Evolutionary conservation across 2,329 filamentous ascomycete species (phyloP).

Genomic region (Penicillium sp.): DNA sequence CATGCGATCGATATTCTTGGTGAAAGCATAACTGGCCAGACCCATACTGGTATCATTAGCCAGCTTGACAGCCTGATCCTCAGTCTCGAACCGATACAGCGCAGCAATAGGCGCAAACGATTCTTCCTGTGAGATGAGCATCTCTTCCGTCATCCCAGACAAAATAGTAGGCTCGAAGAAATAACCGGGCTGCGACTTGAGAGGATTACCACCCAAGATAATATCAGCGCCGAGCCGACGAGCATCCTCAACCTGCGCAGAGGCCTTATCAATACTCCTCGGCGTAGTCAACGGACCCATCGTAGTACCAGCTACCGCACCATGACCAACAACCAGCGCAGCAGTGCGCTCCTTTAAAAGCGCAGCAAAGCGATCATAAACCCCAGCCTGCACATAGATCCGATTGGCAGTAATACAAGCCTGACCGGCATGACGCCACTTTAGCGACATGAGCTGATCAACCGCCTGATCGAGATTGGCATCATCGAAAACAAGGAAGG

Average conservation of each 20-base stretch:
- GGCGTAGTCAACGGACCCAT: slow-evolving; percentile 61
- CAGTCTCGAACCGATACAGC: slow-evolving; percentile 63
- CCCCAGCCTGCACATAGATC: slow-evolving; percentile 44
- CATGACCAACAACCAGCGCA: slow-evolving; percentile 59
- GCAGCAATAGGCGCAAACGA: slow-evolving; percentile 65
- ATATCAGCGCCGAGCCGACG: slow-evolving; percentile 61
- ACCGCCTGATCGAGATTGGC: slow-evolving; percentile 55
- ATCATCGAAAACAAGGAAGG: slow-evolving; percentile 64
- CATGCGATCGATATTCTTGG: slow-evolving; percentile 63
- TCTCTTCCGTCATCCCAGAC: slow-evolving; percentile 56
- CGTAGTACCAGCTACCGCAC: slow-evolving; percentile 53
- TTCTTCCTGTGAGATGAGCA: slow-evolving; percentile 60
- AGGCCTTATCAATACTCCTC: slow-evolving; percentile 55
- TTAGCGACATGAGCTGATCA: slow-evolving; percentile 41
- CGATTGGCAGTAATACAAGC: slow-evolving; percentile 49
- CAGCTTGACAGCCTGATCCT: slow-evolving; percentile 60
- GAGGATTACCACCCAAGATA: slow-evolving; percentile 56
- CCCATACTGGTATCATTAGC: slow-evolving; percentile 66
- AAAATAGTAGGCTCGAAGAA: slow-evolving; percentile 71
- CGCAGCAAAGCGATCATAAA: slow-evolving; percentile 54
- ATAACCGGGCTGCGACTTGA: slow-evolving; percentile 57
- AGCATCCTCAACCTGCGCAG: slow-evolving; percentile 63
- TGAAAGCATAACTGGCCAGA: slow-evolving; percentile 66
- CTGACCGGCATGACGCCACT: slow-evolving; percentile 46
- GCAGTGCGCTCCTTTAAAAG: slow-evolving; percentile 54